Percentiles rank a stretch among this genome's conserved stretches.
These are phyloP conservation scores for Phytophthora europaea DNA, from an alignment of 352 stramenopile genomes.

Conservation along the genomic window DNA sequence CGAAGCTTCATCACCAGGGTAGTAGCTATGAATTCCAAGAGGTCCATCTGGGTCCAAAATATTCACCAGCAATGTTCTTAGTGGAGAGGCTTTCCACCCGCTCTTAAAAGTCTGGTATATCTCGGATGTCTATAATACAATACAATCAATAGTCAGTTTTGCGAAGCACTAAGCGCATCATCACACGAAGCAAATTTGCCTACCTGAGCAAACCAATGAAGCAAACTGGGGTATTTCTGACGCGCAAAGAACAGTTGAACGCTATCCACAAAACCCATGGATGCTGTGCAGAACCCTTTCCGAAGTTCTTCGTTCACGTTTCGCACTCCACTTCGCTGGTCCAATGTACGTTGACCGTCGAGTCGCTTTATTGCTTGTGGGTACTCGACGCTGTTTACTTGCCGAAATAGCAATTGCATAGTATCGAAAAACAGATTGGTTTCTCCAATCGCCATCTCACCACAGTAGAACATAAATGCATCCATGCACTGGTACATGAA, in stretches of 20 bases:
- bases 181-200: background rate
- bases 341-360: slow-evolving; percentile 9
- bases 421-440: slow-evolving; percentile 78
- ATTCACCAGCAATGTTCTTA: slow-evolving; percentile 81
- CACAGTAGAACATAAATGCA: slow-evolving; percentile 78
- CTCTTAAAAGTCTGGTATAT: slow-evolving; percentile 81
- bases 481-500: slow-evolving; percentile 90
- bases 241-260: slow-evolving; percentile 85
- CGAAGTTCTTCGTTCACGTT: slow-evolving; percentile 39
- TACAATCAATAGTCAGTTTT: background rate
- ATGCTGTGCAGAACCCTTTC: slow-evolving; percentile 50
- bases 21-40: slow-evolving; percentile 86
- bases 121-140: slow-evolving; percentile 65
- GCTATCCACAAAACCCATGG: slow-evolving; percentile 73
- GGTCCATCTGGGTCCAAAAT: slow-evolving; percentile 82
- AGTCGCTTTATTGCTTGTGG: slow-evolving; percentile 57
- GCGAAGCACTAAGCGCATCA: background rate
- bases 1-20: slow-evolving; percentile 52
- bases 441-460: slow-evolving; percentile 80
- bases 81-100: slow-evolving; percentile 66
- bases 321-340: slow-evolving; percentile 14
- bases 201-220: slow-evolving; percentile 89
- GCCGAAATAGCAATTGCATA: slow-evolving; percentile 83
- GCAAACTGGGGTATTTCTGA: slow-evolving; percentile 84
- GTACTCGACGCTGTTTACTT: slow-evolving; percentile 75